These are phyloP conservation scores for Globisporangium perplexum DNA, from an alignment of 352 stramenopile genomes.

Conservation along the genomic window DNA sequence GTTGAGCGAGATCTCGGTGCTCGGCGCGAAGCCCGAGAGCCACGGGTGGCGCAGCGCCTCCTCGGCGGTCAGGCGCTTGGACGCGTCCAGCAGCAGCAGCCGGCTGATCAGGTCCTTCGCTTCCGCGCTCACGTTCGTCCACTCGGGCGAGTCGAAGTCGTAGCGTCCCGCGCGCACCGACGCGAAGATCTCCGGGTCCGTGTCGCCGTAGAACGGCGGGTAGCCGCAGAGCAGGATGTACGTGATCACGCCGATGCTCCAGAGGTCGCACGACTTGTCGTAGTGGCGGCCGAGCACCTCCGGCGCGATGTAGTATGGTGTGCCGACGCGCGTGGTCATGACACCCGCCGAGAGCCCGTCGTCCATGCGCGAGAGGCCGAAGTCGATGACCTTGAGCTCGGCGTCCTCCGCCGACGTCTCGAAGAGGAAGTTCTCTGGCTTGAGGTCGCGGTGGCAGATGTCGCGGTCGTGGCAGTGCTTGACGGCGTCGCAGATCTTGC, in stretches of 20 bases:
- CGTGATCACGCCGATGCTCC: constrained; percentile 94
- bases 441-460: constrained; percentile 97
- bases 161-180: constrained; percentile 73
- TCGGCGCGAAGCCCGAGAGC: constrained; percentile 75
- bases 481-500: constrained; percentile 95
- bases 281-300: constrained; percentile 94
- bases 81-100: constrained; percentile 91
- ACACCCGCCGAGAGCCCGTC: constrained; percentile 71
- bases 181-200: constrained; percentile 88
- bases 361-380: constrained; percentile 93
- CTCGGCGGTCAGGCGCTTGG: constrained; percentile 89
- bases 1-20: constrained; percentile 71
- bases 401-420: constrained; percentile 85
- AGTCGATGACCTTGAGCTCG: constrained; percentile 99
- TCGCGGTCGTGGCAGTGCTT: constrained; percentile 97
- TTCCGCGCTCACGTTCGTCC: constrained; percentile 72
- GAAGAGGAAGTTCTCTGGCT: constrained; percentile 97
- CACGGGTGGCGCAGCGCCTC: constrained; percentile 82
- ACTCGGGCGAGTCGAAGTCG: constrained; percentile 85
- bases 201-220: constrained; percentile 95
- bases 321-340: constrained; percentile 96
- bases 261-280: constrained; percentile 95
- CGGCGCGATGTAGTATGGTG: constrained; percentile 93
- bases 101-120: constrained; percentile 95
- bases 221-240: constrained; percentile 96